These are phyloP conservation scores for Pseudevernia furfuracea DNA, from an alignment of 495 filamentous ascomycete genomes.

Conservation along the genomic window DNA sequence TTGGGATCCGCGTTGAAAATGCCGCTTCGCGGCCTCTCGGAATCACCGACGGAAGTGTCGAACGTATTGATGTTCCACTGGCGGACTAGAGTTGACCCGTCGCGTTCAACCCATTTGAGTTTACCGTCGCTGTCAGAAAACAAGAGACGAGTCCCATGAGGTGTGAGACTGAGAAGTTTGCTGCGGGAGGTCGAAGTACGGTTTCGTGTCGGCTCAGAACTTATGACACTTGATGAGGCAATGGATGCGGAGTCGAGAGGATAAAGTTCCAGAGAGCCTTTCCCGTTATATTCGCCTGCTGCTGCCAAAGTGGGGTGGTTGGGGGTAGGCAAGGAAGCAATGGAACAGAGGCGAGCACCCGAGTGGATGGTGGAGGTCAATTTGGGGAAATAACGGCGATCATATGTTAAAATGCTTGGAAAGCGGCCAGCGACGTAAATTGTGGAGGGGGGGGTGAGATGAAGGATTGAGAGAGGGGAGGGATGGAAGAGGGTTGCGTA, in stretches of 20 bases:
- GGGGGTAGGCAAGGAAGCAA: constrained; percentile 58
- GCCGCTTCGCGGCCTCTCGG: neutral
- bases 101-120: constrained; percentile 86
- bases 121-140: constrained; percentile 78
- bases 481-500: constrained; percentile 75
- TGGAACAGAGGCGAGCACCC: constrained; percentile 69
- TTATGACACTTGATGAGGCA: constrained; percentile 1
- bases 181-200: constrained; percentile 73
- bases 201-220: constrained; percentile 50
- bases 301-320: constrained; percentile 63
- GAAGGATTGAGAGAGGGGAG: constrained; percentile 66
- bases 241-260: constrained; percentile 31
- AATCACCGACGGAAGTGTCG: constrained; percentile 1
- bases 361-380: constrained; percentile 73
- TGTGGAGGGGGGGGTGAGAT: constrained; percentile 42
- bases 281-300: constrained; percentile 89
- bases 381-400: constrained; percentile 76
- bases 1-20: constrained; percentile 32
- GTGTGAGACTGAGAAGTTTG: constrained; percentile 74
- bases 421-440: constrained; percentile 86
- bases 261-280: constrained; percentile 87
- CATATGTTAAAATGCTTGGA: constrained; percentile 81
- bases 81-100: constrained; percentile 74
- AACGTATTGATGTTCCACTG: constrained; percentile 56
- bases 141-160: constrained; percentile 77